These are phyloP conservation scores for Coccomyxa sp. DNA, from an alignment of 139 green algal genomes.

Conservation along the genomic window DNA sequence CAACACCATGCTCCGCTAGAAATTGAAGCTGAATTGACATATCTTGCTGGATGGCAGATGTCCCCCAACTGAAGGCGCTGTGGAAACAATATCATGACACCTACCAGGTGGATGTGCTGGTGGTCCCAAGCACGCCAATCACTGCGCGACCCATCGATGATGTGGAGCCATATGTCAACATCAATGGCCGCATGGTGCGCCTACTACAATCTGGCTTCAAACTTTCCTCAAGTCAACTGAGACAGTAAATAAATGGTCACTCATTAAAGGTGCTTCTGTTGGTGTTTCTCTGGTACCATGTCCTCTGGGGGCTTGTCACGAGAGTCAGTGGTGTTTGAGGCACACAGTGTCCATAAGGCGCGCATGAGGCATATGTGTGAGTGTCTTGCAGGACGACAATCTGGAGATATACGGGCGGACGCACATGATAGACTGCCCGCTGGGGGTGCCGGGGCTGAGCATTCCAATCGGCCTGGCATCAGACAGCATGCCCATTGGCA, in stretches of 20 bases:
- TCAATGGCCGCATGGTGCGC: not conserved
- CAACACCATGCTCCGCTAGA: too few species aligned
- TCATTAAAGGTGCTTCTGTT: too few species aligned
- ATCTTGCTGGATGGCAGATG: not conserved
- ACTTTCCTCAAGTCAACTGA: too few species aligned
- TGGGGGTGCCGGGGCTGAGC: not conserved
- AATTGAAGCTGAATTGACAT: too few species aligned
- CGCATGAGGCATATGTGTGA: too few species aligned
- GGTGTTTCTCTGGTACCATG: too few species aligned
- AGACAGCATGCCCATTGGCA: not conserved
- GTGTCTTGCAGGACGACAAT: too few species aligned
- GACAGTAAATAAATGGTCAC: too few species aligned
- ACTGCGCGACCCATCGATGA: not conserved
- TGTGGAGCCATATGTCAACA: conserved; percentile 1
- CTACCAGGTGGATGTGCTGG: not conserved
- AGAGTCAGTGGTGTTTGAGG: too few species aligned
- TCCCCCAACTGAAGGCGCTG: not conserved
- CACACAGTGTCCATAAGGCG: too few species aligned
- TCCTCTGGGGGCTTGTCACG: too few species aligned
- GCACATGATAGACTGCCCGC: not conserved
- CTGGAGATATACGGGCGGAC: not conserved
- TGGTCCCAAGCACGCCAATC: not conserved
- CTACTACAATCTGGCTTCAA: not conserved
- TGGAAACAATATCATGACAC: not conserved
- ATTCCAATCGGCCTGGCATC: conserved; percentile 3